Evolutionary conservation across 495 filamentous ascomycete species (phyloP).

Genomic region (Podospora appendiculata): DNA sequence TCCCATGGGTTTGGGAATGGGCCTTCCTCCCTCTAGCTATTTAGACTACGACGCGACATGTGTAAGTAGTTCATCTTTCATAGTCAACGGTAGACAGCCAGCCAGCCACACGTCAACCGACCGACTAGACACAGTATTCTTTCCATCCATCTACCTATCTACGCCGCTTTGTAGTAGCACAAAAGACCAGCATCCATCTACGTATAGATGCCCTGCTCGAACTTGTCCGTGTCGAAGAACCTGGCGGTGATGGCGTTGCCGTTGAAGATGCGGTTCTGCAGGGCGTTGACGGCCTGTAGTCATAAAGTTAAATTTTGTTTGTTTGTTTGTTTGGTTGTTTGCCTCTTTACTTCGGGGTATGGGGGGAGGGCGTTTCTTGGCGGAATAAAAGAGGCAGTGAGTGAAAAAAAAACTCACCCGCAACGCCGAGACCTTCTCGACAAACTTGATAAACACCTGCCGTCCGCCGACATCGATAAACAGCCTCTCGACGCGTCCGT

Average conservation of each 20-base stretch:
- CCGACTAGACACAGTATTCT: no score
- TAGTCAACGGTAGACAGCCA: no score
- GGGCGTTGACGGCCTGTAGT: constrained; percentile 72
- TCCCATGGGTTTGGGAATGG: no score
- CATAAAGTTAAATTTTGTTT: not conserved
- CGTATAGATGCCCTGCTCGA: constrained; percentile 62
- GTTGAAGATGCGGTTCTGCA: constrained; percentile 78
- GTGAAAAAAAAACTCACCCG: constrained; percentile 51
- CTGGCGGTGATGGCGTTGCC: constrained; percentile 70
- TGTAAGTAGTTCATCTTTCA: no score
- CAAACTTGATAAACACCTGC: constrained; percentile 87
- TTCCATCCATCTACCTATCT: no score
- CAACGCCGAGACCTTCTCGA: constrained; percentile 67
- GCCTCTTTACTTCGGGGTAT: no score
- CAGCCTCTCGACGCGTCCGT: constrained; percentile 80
- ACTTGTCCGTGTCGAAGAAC: constrained; percentile 75
- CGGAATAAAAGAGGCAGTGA: not conserved
- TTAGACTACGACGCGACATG: no score
- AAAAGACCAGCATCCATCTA: not conserved
- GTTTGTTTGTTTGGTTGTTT: no score
- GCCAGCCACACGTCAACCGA: no score
- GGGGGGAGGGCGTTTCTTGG: no score
- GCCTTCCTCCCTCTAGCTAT: no score
- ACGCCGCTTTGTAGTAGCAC: not conserved
- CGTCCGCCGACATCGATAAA: constrained; percentile 53